Evolutionary conservation across 2,329 filamentous ascomycete genomes (phyloP), one percentile per base, ranked within the genome.

Genomic region (Cryphonectria radicalis): DNA sequence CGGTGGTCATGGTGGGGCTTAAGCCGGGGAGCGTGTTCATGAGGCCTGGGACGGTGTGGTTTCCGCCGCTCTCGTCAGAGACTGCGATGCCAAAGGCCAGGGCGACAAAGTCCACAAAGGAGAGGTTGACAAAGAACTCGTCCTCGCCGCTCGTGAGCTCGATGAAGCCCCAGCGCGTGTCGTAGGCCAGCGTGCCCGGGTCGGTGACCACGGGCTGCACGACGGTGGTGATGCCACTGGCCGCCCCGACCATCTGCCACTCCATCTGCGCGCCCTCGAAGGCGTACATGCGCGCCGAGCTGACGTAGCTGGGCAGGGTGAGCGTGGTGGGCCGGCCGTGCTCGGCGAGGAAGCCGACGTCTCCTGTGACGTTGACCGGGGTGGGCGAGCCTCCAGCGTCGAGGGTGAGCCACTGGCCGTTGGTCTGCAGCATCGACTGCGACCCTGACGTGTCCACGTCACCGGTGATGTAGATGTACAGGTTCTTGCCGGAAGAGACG

Each of bases 71-170:
- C 59, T 40, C 59, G 4, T 62, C 59, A 25, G 78, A 80, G 19
- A 88, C 78, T 0, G 75, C 75, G 82, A 89, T 85, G 57, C 85
- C 84, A n/a, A 89, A 82, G 0, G 84, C 79, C 22, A 88, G 79
- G 5, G 85, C 80, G 25, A 86, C 82, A 72, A 86, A 87, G 75
- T 87, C 85, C 43, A 87, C 85, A 70, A 84, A 86, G 64, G 81
- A 84, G 68, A 87, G 81, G 76, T 87, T 86, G 73, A 84, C 83
- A 59, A 79, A 86, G 37, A 87, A 75, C 0, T 80, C 80, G 1
- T 79, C 74, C 0, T 74, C 63, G n/a, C 78, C 84, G 74, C 82
- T 82, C 1, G 84, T 84, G 40, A 87, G 77, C 74, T 87, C 85
- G 25, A 85, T 80, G 68, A 87, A 87, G 0, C 84, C 85, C 84